Evolutionary conservation across 2,329 filamentous ascomycete genomes (phyloP), one percentile per base, ranked within the genome.

Genomic region (Penicillium freii): DNA sequence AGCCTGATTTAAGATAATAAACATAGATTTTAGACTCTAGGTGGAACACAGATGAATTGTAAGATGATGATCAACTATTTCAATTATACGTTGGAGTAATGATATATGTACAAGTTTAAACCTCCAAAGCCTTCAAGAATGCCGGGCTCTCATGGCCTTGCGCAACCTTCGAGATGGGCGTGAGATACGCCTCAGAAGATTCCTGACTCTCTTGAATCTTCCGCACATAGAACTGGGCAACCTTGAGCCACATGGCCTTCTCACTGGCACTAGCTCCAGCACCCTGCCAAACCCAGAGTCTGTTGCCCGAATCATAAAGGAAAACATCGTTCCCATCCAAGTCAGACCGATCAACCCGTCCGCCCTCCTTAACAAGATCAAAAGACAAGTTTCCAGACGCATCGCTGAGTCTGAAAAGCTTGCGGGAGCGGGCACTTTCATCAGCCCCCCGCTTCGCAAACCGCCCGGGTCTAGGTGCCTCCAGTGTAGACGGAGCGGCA

Each of bases 321-420:
- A 88, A 89, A 5, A 89, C 88, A 50, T 87, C 81, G 0, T 77
- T 77, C 1, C 87, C 86, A 34, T 90, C 87, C 58, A 90, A 91
- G 50, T 88, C 84, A 27, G 89, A 68, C 17, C 54, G 50, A 38
- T 45, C 43, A 9, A 58, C 36, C 1, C 65, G 67, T 29, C 72
- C 67, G 0, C 81, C 82, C 43, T 87, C 82, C 66, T 84, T 86
- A 60, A 87, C 79, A 3, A 85, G 72, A 46, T 82, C 77, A 59
- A 89, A 87, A 0, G 76, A 74, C 17, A 88, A 73, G 55, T 79
- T 63, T 0, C 86, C 86, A 0, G 81, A 81, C 0, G 81, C 80
- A 71, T 89, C 85, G 61, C 84, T 87, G 42, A 89, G 78, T n/a
- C 81, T 78, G 73, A 86, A 87, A 13, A 89, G 75, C 66, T 78